These are phyloP conservation scores for Cladosporium sp. DNA, from an alignment of 2,329 filamentous ascomycete genomes.

Conservation along the genomic window DNA sequence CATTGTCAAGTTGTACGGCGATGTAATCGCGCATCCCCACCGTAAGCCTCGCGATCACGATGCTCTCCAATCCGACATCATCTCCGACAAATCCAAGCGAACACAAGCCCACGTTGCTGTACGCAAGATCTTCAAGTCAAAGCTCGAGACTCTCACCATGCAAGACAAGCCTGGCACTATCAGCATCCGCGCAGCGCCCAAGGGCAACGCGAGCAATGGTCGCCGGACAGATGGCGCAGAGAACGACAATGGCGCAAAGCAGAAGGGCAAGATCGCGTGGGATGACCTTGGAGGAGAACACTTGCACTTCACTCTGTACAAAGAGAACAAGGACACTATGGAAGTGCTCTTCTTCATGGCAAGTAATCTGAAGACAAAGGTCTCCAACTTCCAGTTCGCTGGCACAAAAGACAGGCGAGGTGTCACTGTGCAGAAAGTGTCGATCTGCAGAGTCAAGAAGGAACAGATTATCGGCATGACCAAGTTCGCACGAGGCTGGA, in stretches of 20 bases:
- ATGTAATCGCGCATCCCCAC: slow-evolving; percentile 54
- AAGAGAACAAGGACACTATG: slow-evolving; percentile 97
- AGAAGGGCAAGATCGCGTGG: slow-evolving; percentile 56
- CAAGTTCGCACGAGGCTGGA: slow-evolving; percentile 59
- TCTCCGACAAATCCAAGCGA: slow-evolving; percentile 62
- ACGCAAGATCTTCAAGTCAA: slow-evolving; percentile 75
- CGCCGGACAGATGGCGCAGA: slow-evolving; percentile 21
- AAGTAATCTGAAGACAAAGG: slow-evolving; percentile 66
- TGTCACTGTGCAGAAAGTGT: slow-evolving; percentile 80
- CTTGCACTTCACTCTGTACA: slow-evolving; percentile 88
- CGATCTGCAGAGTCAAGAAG: slow-evolving; percentile 60
- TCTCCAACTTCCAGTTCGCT: slow-evolving; percentile 74
- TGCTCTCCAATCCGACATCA: slow-evolving; percentile 53
- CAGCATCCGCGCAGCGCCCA: slow-evolving; percentile 52
- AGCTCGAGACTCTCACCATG: slow-evolving; percentile 74
- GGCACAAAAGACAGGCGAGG: slow-evolving; percentile 90
- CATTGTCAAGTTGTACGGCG: slow-evolving; percentile 57
- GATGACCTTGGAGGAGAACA: slow-evolving; percentile 73
- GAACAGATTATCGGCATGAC: slow-evolving; percentile 67
- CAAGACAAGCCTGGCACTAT: slow-evolving; percentile 70
- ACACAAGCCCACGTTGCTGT: slow-evolving; percentile 66
- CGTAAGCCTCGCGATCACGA: slow-evolving; percentile 59
- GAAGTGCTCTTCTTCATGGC: slow-evolving; percentile 78
- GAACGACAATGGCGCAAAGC: slow-evolving; percentile 21
- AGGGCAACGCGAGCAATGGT: slow-evolving; percentile 25